Evolutionary conservation across 164 flowering plant genomes (phyloP), one percentile per base, ranked within the genome.

Genomic region (Nymphaea colorata): DNA sequence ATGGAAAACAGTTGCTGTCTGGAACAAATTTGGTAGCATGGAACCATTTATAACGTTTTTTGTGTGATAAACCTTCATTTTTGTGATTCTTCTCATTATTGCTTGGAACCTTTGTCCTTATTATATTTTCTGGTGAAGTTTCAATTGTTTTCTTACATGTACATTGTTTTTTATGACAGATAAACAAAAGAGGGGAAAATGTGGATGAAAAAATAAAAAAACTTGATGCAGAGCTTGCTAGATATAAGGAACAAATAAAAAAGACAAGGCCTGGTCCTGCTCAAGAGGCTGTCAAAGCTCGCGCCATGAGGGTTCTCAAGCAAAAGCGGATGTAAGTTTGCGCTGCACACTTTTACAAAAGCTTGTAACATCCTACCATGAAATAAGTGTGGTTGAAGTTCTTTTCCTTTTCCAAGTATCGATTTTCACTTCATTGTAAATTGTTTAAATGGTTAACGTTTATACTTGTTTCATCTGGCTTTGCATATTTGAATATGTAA

Each of bases 251-350:
- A 70, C 97, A 93, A 79, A 82, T 93, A 12, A 93, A 88, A 69
- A 91, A 80, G 69, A 91, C 91, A 42, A 79, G 98, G 47, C 98
- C 98, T 47, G 98, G 98, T 75, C 97, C 97, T 68, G 96, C 98
- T 69, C 98, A 93, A 72, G 98, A 93, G 79, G 97, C 98, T 70
- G 87, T 93, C 5, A 93, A 93, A 79, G 93, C 97, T 71, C 83
- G 97, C 62, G 98, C 98, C 16, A 91, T 93, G 97, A 80, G 98
- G 72, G 89, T 91, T 73, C 93, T 93, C 41, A 91, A 89, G 84
- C 98, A 93, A 76, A 93, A 91, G 75, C 68, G 89, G 72, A 89
- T 91, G 98, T 93, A 78, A 43, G 88, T 71, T 64, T 63, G 17
- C 69, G 8, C 8, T 51, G 57, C 57, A 6, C 55, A 47, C 55